A percentile compares a stretch with the other conserved stretches of the same genome.
These are phyloP conservation scores for Penicillium taxi DNA, from an alignment of 495 filamentous ascomycete species.

Conservation along the genomic window DNA sequence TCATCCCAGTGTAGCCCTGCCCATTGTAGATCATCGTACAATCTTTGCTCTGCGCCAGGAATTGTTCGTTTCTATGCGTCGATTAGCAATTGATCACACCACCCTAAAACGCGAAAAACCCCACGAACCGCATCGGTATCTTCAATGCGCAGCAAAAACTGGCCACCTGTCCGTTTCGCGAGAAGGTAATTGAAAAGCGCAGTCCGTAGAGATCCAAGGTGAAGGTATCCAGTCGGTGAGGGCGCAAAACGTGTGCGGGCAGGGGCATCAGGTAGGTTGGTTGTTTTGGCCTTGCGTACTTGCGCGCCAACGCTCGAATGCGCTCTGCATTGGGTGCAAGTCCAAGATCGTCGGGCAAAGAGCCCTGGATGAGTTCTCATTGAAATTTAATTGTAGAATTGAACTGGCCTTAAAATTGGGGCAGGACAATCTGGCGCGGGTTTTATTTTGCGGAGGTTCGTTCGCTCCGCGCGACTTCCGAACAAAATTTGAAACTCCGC, in stretches of 20 bases:
- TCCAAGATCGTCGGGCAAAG: slow-evolving; percentile 34
- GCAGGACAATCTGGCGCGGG: neutral
- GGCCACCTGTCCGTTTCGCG: slow-evolving; percentile 80
- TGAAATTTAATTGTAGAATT: neutral
- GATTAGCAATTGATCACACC: slow-evolving; percentile 21
- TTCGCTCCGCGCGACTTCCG: slow-evolving; percentile 19
- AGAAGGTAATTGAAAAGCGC: slow-evolving; percentile 88
- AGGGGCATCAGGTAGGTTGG: slow-evolving; percentile 48
- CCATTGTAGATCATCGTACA: slow-evolving; percentile 79
- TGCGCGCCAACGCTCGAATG: slow-evolving; percentile 25
- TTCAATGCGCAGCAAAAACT: slow-evolving; percentile 87
- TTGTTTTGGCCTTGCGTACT: slow-evolving; percentile 24
- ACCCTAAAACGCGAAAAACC: neutral
- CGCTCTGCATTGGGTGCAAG: slow-evolving; percentile 34
- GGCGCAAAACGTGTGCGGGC: slow-evolving; percentile 91
- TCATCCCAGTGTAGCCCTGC: slow-evolving; percentile 91
- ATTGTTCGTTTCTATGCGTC: slow-evolving; percentile 67
- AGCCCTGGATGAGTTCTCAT: slow-evolving; percentile 26
- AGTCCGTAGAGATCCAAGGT: slow-evolving; percentile 84
- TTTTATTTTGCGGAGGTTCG: slow-evolving; percentile 11
- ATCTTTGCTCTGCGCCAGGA: slow-evolving; percentile 61
- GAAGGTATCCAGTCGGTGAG: slow-evolving; percentile 87
- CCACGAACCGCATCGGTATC: slow-evolving; percentile 81
- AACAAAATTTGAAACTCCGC: slow-evolving; percentile 19
- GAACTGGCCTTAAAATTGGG: neutral